These are phyloP conservation scores for Chrysophaeum taylorii DNA, from an alignment of 352 stramenopile species.

Conservation along the genomic window DNA sequence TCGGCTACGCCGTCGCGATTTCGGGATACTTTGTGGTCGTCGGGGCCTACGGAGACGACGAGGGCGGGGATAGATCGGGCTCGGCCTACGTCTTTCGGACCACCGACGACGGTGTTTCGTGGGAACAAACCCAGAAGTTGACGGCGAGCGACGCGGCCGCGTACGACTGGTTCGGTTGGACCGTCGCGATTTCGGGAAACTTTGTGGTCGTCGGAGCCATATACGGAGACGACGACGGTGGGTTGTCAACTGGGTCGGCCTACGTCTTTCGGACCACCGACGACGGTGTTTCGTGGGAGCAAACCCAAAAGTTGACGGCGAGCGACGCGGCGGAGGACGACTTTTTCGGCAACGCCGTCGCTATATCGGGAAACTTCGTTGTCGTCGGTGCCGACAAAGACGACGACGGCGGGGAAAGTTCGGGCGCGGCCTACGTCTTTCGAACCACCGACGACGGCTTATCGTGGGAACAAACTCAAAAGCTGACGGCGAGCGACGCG, in stretches of 20 bases:
- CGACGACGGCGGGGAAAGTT: background rate
- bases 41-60: background rate
- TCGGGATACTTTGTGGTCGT: background rate
- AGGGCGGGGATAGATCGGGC: background rate
- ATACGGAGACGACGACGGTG: too few relatives aligned
- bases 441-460: background rate
- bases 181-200: background rate
- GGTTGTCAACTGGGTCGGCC: too few relatives aligned
- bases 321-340: background rate
- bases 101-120: background rate
- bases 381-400: conserved; percentile 2
- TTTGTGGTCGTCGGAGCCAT: background rate
- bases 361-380: background rate
- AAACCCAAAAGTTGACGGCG: background rate
- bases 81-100: background rate
- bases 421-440: conserved; percentile 8
- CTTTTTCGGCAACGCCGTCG: background rate
- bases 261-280: too few relatives aligned
- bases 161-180: background rate
- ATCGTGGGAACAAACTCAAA: background rate
- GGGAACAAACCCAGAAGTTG: background rate
- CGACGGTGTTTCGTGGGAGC: too few relatives aligned
- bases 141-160: background rate
- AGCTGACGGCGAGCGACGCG: background rate
- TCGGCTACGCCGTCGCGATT: background rate